Evolutionary conservation across 2,329 filamentous ascomycete genomes (phyloP), one percentile per base, ranked within the genome.

Genomic region (Ophiostoma perfectum): DNA sequence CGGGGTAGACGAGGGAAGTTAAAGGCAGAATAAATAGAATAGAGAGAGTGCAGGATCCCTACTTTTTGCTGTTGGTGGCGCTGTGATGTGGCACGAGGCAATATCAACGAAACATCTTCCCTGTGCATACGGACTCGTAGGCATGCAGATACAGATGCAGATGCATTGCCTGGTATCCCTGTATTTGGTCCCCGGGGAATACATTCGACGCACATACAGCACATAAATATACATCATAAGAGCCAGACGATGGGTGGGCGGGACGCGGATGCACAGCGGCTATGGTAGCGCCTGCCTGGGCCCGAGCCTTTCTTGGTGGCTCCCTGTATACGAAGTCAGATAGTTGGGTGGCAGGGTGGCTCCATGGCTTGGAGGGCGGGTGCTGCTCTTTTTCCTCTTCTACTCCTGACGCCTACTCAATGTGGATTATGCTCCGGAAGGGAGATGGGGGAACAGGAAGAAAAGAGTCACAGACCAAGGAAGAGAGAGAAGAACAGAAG

Each of bases 381-480:
- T 60, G 55, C 55, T 60, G 18, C 38, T 42, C 39, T 63, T 63
- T 63, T 63, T 63, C 60, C 60, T 63, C 16, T 63, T 63, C 39
- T 38, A 18, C 60, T 63, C 14, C 60, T 42, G 38, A 12, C 42
- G 39, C 60, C 60, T 63, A 63, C 60, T 63, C 39, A 44, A 44
- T 18, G 60, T 42, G 60, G 60, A 42, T 63, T 41, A 9, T 42
- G 60, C 60, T 63, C 60, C 60, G 60, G 60, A 63, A 63, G 60
- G 60, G 60, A 62, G 58, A 38, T 14, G 2, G 60, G 14, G 18
- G 60, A 63, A 12, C n/a, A 11, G 36, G 44, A 66, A 38, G 11
- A 45, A 64, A 18, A 41, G 27, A 27, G 27, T 27, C 27, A 27
- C 27, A 18, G 45, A 45, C 12, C n/a, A 49, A n/a, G 36, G 41